Conservation (phyloP, 768 basidiomycete species). For the Fibroporia radiculosa region DNA sequence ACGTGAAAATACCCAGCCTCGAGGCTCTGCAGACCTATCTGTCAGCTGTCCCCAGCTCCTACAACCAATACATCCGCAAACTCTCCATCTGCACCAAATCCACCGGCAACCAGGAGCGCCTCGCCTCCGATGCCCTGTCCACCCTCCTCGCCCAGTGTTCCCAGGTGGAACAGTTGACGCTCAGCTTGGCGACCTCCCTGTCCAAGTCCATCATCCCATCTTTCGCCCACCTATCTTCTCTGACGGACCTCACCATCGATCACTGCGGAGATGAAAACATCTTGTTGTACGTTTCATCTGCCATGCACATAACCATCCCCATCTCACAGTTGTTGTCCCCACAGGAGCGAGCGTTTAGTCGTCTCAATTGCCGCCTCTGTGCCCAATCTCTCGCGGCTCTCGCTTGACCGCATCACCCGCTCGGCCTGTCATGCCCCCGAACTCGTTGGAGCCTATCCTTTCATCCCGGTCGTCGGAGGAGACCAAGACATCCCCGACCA, state of each 20-base stretch:
- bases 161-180: conserved; percentile 38
- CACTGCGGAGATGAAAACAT: conserved; percentile 32
- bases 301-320: neutral
- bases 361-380: conserved; percentile 60
- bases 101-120: conserved; percentile 15
- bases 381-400: conserved; percentile 45
- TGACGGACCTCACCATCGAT: conserved; percentile 39
- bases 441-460: conserved; percentile 43
- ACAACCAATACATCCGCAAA: conserved; percentile 40
- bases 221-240: conserved; percentile 36
- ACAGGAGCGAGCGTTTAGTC: conserved; percentile 60
- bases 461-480: conserved; percentile 52
- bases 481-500: conserved; percentile 50
- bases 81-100: conserved; percentile 42
- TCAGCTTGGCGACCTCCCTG: conserved; percentile 42
- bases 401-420: conserved; percentile 57
- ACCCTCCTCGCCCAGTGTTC: conserved; percentile 42
- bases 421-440: conserved; percentile 60
- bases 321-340: conserved; percentile 10
- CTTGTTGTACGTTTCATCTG: conserved; percentile 33
- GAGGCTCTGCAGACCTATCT: conserved; percentile 45
- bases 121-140: conserved; percentile 39
- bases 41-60: conserved; percentile 46
- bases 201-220: conserved; percentile 40
- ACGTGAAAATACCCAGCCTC: conserved; percentile 40